A percentile compares a stretch with the other conserved stretches of the same genome.
Conservation (phyloP, 2,329 filamentous ascomycete genomes). For the Alternaria brassicae region DNA sequence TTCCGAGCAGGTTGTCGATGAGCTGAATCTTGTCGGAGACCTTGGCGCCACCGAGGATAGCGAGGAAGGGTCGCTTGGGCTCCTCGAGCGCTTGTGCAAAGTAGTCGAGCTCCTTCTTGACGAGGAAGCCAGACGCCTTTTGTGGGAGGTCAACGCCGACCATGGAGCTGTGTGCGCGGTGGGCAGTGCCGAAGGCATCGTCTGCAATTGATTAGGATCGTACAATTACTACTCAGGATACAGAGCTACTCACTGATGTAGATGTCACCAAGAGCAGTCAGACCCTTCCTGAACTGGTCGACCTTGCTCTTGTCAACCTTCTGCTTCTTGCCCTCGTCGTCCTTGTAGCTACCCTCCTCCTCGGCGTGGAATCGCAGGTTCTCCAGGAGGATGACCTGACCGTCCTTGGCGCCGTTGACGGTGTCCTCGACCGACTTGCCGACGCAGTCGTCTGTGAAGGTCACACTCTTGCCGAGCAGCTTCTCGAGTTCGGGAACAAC, state of each 20-base stretch:
- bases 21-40: conserved; percentile 99
- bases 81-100: conserved; percentile 95
- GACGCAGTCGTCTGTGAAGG: conserved; percentile 89
- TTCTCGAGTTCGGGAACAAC: conserved; percentile 92
- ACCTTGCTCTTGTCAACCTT: conserved; percentile 97
- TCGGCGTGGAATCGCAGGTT: conserved; percentile 98
- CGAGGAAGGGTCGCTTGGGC: conserved; percentile 94
- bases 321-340: conserved; percentile 92
- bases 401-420: conserved; percentile 81
- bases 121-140: conserved; percentile 96
- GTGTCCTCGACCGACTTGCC: conserved; percentile 88
- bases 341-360: conserved; percentile 96
- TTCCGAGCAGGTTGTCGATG: conserved; percentile 97
- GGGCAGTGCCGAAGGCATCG: conserved; percentile 97
- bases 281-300: conserved; percentile 89
- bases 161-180: conserved; percentile 99
- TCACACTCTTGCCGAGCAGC: conserved; percentile 82
- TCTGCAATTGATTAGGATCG: conserved; percentile 61
- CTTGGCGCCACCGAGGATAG: conserved; percentile 97
- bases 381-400: conserved; percentile 89
- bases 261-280: conserved; percentile 93
- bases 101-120: conserved; percentile 99
- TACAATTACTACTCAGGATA: not conserved
- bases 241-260: conserved; percentile 78
- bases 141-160: conserved; percentile 94